Base-by-base conservation (phyloP, 805 yeast species). In the Kodamaea kakaduensis region DNA sequence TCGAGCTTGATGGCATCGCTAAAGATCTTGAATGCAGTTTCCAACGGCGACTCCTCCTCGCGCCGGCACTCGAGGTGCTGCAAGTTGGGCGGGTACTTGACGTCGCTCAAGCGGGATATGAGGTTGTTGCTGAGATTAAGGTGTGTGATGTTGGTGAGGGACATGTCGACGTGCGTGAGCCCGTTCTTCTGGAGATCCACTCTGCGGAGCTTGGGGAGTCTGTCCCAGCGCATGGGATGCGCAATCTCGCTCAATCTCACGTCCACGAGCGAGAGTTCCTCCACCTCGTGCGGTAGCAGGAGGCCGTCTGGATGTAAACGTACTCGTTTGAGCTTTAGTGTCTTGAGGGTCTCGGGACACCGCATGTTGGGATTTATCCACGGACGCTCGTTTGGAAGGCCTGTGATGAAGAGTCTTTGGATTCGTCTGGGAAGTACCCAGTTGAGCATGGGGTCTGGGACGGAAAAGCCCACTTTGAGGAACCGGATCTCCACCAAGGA, bases 91-190 rank as follows among this genome's bases (percentile, higher is more conserved):
- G 35, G 35, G 15, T 20, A 24, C 14, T 25, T 32, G 3, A 32
- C 30, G 10, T 32, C 35, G 17, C 35, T 29, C 16, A 32, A 25
- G 9, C 26, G 20, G 7, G 26, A 23, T 13, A 32, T 24, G 10
- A 24, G 23, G 21, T 32, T 32, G 30, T 25, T 26, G 20, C 29
- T 32, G 22, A 32, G 19, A 17, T 32, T 24, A 20, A 32, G 26
- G 9, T 24, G 17, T 12, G 18, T 24, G 3, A 32, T 23, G 24
- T 19, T 24, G n/a, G 35, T 25, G 9, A 25, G 21, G 3, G 30
- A 12, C 18, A 32, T 26, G 13, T 32, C 35, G 10, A 32, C 17
- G 16, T 26, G 26, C 17, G 23, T 20, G 25, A 32, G 25, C 17
- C 26, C 24, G 17, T 32, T 32, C 8, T 25, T 14, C 19, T 17